Evolutionary conservation across 2,329 filamentous ascomycete species (phyloP).

Genomic region (Nakataea oryzae): DNA sequence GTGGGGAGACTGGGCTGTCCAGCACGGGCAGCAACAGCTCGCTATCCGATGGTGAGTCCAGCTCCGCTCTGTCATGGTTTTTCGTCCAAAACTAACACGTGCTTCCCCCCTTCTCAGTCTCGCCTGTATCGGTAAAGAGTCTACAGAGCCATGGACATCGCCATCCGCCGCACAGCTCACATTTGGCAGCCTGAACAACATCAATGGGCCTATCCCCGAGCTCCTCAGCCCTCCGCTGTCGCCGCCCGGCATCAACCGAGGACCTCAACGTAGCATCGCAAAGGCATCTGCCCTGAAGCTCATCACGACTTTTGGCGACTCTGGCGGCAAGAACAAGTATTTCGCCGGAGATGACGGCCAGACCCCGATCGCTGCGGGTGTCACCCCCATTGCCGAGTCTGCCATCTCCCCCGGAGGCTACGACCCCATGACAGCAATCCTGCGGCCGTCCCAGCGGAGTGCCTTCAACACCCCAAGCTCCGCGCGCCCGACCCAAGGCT

Average conservation of each 20-base stretch:
- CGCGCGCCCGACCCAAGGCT: conserved; percentile 49
- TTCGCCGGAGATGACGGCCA: conserved; percentile 46
- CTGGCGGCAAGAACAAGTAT: conserved; percentile 52
- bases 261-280: conserved; percentile 52
- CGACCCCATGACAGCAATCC: conserved; percentile 56
- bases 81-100: not conserved
- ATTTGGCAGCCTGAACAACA: conserved; percentile 31
- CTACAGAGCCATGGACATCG: conserved; percentile 78
- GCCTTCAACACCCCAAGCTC: conserved; percentile 61
- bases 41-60: conserved; percentile 66
- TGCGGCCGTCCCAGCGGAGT: conserved; percentile 57
- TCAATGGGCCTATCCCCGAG: conserved; percentile 46
- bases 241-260: conserved; percentile 52
- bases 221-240: conserved; percentile 64
- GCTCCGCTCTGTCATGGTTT: not conserved
- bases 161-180: conserved; percentile 59
- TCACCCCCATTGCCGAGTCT: conserved; percentile 79
- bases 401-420: conserved; percentile 62
- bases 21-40: conserved; percentile 77
- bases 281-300: conserved; percentile 82
- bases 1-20: conserved; percentile 89
- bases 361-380: conserved; percentile 73
- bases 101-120: conserved; percentile 38
- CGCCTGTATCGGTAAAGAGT: conserved; percentile 79
- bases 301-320: conserved; percentile 76